phyloP scores from a whole-genome alignment of 192 early-diverging fungal genomes.

The Podila horticola region DNA sequence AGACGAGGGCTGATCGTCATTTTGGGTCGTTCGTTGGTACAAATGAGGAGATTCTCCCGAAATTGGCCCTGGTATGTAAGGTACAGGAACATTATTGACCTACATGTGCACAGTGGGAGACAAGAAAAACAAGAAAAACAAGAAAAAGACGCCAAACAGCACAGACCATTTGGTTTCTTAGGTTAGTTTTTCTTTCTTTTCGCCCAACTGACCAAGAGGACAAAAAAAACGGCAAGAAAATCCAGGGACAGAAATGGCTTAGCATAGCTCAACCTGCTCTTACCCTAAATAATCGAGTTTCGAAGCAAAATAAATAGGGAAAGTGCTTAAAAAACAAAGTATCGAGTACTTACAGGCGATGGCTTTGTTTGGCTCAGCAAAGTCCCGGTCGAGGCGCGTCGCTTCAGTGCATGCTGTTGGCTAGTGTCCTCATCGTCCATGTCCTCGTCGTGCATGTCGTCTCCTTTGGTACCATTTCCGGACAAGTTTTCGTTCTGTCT shows the following conservation, averaged over 20 bases:
- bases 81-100: neutral
- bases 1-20: slow-evolving; percentile 1
- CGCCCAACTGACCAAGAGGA: too few relatives aligned
- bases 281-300: too few relatives aligned
- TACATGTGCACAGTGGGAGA: neutral
- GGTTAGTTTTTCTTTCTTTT: too few relatives aligned
- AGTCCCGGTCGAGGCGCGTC: slow-evolving; percentile 42
- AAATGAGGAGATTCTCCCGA: neutral
- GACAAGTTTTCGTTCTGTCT: slow-evolving; percentile 1
- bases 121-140: neutral
- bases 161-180: too few relatives aligned
- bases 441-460: slow-evolving; percentile 7
- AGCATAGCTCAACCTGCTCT: neutral
- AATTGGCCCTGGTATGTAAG: neutral
- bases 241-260: neutral
- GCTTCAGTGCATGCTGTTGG: slow-evolving; percentile 22
- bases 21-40: neutral
- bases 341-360: slow-evolving; percentile 14
- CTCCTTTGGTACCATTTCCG: neutral
- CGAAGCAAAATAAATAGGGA: neutral
- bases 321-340: neutral
- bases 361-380: slow-evolving; percentile 7
- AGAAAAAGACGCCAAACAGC: neutral
- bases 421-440: slow-evolving; percentile 26
- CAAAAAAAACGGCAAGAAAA: neutral